phyloP scores from a whole-genome alignment of 495 filamentous ascomycete species.

The Podospora pseudopauciseta region DNA sequence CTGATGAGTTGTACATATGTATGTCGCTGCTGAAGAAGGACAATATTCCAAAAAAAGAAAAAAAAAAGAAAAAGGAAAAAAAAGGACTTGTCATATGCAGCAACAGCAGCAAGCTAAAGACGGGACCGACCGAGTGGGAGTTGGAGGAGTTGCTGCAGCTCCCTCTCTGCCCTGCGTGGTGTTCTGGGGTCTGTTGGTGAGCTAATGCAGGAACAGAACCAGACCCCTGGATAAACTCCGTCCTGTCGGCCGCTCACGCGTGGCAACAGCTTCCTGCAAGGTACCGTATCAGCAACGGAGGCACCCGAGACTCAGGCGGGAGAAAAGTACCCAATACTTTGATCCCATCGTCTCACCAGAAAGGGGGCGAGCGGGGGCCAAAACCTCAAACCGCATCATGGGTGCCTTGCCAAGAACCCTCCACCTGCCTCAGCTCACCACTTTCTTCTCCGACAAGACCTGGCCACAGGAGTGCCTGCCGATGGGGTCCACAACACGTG shows the following conservation, averaged over 20 bases:
- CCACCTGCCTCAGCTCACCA: constrained; percentile 9
- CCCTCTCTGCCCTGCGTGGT: background rate
- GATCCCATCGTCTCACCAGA: background rate
- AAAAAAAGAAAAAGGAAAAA: background rate
- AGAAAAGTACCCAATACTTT: background rate
- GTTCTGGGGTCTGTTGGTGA: constrained; percentile 8
- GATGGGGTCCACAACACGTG: constrained; percentile 17
- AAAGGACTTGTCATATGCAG: background rate
- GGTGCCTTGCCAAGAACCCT: background rate
- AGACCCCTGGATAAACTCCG: constrained; percentile 1
- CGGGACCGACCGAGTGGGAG: constrained; percentile 1
- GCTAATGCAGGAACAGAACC: constrained; percentile 18
- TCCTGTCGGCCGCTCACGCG: background rate
- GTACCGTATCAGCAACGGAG: constrained; percentile 13
- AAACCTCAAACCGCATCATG: background rate
- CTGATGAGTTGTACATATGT: background rate
- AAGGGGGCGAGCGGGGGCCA: background rate
- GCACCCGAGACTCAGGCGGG: constrained; percentile 4
- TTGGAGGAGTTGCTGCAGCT: background rate
- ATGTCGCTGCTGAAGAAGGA: background rate
- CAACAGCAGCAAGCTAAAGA: constrained; percentile 3
- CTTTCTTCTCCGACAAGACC: background rate
- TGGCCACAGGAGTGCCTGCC: constrained; percentile 4
- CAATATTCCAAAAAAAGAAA: no score
- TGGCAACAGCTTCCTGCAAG: constrained; percentile 18